Conservation (phyloP, 169 alveolate genomes). For the Eimeria necatrix region DNA sequence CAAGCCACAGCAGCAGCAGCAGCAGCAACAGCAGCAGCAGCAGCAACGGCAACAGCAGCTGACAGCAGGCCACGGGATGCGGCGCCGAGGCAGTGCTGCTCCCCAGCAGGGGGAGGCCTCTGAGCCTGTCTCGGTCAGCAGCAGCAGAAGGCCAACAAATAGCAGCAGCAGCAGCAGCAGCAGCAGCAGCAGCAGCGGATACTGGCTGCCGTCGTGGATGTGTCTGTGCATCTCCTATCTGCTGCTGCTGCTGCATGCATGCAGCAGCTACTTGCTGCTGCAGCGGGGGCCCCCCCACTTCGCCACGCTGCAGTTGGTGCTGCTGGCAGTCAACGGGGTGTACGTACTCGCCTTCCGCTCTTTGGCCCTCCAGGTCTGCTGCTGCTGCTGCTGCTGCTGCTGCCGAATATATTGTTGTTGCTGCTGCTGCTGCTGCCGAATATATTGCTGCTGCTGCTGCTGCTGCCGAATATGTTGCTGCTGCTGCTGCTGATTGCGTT, state of each 20-base stretch:
- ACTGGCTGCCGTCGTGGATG: conserved; percentile 26
- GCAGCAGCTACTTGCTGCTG: conserved; percentile 43
- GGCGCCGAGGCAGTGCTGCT: conserved; percentile 23
- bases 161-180: conserved; percentile 45
- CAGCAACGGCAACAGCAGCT: conserved; percentile 18
- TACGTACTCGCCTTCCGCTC: conserved; percentile 51
- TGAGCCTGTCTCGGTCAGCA: not conserved
- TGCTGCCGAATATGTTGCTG: too few species aligned
- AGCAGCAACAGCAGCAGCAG: not conserved
- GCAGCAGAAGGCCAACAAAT: not conserved
- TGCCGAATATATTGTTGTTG: not conserved
- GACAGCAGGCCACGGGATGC: not conserved
- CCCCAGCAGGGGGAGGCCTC: conserved; percentile 20
- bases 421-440: not conserved
- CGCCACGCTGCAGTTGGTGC: conserved; percentile 13
- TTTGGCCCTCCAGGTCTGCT: not conserved
- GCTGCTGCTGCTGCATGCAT: conserved; percentile 9
- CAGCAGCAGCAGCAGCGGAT: conserved; percentile 15
- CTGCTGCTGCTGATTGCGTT: not conserved
- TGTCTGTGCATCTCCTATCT: not conserved
- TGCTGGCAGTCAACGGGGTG: conserved; percentile 44
- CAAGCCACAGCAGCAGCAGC: not conserved
- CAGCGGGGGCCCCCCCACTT: conserved; percentile 31
- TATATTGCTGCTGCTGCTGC: too few species aligned
- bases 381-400: not conserved